Evolutionary conservation across 2,329 filamentous ascomycete genomes (phyloP), one percentile per base, ranked within the genome.

Genomic region (Fusarium coicis): DNA sequence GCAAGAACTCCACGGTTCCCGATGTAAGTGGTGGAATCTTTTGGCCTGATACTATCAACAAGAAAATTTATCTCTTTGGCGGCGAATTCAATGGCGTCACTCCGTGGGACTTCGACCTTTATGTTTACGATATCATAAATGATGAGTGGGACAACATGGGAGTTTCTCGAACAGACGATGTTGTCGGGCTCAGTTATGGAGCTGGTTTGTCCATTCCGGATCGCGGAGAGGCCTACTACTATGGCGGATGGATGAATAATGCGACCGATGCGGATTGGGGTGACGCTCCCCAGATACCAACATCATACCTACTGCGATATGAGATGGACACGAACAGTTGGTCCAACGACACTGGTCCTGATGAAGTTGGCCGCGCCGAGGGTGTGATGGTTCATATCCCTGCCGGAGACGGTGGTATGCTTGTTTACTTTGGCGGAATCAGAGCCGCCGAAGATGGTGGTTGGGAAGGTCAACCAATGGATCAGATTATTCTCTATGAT

Each of bases 371-470:
- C 5, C 83, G 90, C 57, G 90, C 89, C 5, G 90, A 92, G 76
- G 90, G 90, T 3, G 83, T 84, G 7, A 85, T 92, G 85, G 80
- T 89, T 0, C 91, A 88, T 71, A 80, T 92, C 32, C 90, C 90
- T 3, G 86, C 87, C 10, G 88, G 89, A 19, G 87, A 91, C 70
- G 84, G 81, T 19, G 90, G 90, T 3, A 80, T 92, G 78, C 81
- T 92, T 34, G 81, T 91, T 3, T 91, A 91, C 74, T 88, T 92
- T 79, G 90, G 90, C 21, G 90, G 90, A 16, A 79, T 91, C 11
- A 83, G 85, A 66, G 86, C 88, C 39, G 78, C 79, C 5, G 80
- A 78, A 11, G 88, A 90, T 59, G 87, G 86, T 12, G 87, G 84
- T 7, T 80, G 83, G n/a, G 72, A 79, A 10, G 81, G 82, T 5